Base-by-base conservation (phyloP, 148 eudicot genomes). In the Cornus florida region DNA sequence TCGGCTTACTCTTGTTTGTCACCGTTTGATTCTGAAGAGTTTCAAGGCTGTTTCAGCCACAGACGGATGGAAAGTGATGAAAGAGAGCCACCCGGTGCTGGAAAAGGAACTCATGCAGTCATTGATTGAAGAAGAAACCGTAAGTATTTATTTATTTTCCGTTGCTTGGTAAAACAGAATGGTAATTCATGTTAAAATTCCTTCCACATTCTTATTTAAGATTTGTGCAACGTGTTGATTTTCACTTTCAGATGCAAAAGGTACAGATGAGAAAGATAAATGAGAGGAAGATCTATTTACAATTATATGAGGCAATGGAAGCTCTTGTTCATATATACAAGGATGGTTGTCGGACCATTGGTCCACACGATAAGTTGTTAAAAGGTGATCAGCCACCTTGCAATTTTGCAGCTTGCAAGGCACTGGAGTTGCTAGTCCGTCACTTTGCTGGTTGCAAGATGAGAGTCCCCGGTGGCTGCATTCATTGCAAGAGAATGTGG, bases 231-330 rank as follows among this genome's bases (percentile, higher is more conserved):
- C 31, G 39, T 79, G 7, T 31, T 57, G n/a, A 57, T 71, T 75
- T 78, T 69, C 50, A 9, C 8, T 67, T 75, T 46, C 82, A 93
- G 96, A 83, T 77, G 82, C 78, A 77, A 71, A 89, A 93, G 86
- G 84, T 73, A 69, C 59, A 75, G 78, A 43, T 22, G 16, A 87
- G 88, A 73, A 92, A 87, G 87, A 67, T 46, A 41, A 81, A 90
- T 5, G 98, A 94, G 83, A 89, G 85, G 79, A 89, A 82, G 68
- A 82, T 85, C 22, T 97, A 97, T 83, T 43, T 79, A 65, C 90
- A 97, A 78, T 69, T 97, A 41, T 89, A 92, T 65, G 97, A 94
- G 64, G 99, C 98, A 68, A 97, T 97, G 99, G 99, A 97, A 79
- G 95, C 98, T 22, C 81, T 97, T 62, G 98, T 94, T 28, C 99